Base-by-base conservation (phyloP, 1,139 yeast genomes). In the Citeromyces siamensis region DNA sequence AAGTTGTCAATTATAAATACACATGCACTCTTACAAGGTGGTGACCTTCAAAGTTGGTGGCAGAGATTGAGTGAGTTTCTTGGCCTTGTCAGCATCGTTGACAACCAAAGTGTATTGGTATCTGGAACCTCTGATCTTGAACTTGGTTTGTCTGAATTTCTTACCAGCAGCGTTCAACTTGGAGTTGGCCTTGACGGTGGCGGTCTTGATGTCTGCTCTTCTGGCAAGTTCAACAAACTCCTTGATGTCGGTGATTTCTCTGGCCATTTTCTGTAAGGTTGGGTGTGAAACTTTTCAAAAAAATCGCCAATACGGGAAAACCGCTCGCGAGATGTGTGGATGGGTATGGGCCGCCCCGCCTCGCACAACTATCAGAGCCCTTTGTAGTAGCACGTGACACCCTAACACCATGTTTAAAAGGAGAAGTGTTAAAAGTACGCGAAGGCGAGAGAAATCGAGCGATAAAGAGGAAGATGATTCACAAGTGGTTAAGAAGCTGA, bases 121-220 rank as follows among this genome's bases (percentile, higher is more conserved):
- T 67, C 75, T 84, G 52, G 95, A 61, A 66, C 96, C 95, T 77
- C 98, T 85, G 62, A 90, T 86, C 85, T 93, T 90, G 90, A 90
- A 90, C 74, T 90, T 90, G 75, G 96, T 86, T 71, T 82, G 88
- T 71, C 81, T 80, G 76, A 75, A 72, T 56, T 71, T 71, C 74
- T 80, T 80, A 66, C 94, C 94, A 71, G 76, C 76, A 53, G 81
- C 73, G 70, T 77, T 78, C 59, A 77, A 55, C 75, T 85, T 85
- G 71, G 78, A 70, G 88, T 86, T 84, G 64, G 75, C 72, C 75
- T 81, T 84, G 71, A 85, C 79, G 63, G 88, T 80, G 56, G 94
- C 95, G 49, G 83, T 68, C 71, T 77, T 77, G 65, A 90, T 88
- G 76, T 88, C 98, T 60, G 88, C 75, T 78, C 97, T 80, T 75